These are phyloP conservation scores for Clonostachys solani DNA, from an alignment of 2,329 filamentous ascomycete species.

Conservation along the genomic window DNA sequence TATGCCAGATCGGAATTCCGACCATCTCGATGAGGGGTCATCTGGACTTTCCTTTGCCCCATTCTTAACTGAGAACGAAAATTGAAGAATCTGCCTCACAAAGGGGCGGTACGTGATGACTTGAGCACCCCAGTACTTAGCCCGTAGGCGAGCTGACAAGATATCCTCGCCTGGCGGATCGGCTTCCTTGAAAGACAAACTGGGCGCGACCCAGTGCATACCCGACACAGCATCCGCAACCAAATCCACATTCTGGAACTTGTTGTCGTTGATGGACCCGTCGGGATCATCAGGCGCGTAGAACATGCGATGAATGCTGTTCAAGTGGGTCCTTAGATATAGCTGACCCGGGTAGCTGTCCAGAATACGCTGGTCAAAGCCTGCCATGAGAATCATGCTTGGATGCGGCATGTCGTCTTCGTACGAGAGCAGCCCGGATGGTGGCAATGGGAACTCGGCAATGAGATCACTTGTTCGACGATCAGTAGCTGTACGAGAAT, in stretches of 20 bases:
- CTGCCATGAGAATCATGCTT: slow-evolving; percentile 40
- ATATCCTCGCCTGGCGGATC: slow-evolving; percentile 74
- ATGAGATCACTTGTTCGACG: slow-evolving; percentile 67
- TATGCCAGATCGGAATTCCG: slow-evolving; percentile 28
- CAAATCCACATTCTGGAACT: slow-evolving; percentile 41
- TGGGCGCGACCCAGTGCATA: slow-evolving; percentile 40
- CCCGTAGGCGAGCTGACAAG: slow-evolving; percentile 76
- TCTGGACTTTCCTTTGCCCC: slow-evolving; percentile 21
- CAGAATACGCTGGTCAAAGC: slow-evolving; percentile 42
- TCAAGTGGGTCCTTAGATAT: slow-evolving; percentile 60
- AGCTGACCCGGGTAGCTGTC: slow-evolving; percentile 60
- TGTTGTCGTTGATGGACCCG: slow-evolving; percentile 21
- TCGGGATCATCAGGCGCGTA: slow-evolving; percentile 39
- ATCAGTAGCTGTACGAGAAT: neutral
- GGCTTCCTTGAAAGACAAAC: slow-evolving; percentile 55
- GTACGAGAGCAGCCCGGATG: slow-evolving; percentile 56
- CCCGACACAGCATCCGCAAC: slow-evolving; percentile 36
- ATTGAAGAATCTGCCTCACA: slow-evolving; percentile 50
- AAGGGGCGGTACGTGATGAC: slow-evolving; percentile 88
- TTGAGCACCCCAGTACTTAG: slow-evolving; percentile 90
- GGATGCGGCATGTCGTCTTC: slow-evolving; percentile 66
- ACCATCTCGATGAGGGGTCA: slow-evolving; percentile 16
- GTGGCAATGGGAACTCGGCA: slow-evolving; percentile 70
- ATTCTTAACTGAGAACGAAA: slow-evolving; percentile 15
- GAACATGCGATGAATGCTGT: slow-evolving; percentile 55